Base-by-base conservation (phyloP, 2,329 filamentous ascomycete genomes). In the Neofusicoccum kwambonambiense region DNA sequence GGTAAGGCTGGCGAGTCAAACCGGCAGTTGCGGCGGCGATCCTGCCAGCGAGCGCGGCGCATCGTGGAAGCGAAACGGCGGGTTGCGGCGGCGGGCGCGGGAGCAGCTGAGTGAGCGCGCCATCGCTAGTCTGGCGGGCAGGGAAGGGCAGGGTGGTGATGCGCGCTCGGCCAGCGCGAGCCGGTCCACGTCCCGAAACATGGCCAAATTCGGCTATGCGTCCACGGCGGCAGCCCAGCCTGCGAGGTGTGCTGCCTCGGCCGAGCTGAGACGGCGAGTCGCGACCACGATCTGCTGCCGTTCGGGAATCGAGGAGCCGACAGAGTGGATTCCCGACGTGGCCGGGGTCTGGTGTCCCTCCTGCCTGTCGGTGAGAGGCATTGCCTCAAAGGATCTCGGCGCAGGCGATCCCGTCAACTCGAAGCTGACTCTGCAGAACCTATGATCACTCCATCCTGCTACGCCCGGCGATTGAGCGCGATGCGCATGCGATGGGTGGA, bases 231-330 rank as follows among this genome's bases (percentile, higher is more conserved):
- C 42, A 60, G 9, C 15, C 50, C 42, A 54, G 5, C 17, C 8
- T 45, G 31, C 37, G 6, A 12, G 11, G 8, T 13, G 41, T 45
- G 17, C 56, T 1, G 15, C 56, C 56, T 60, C 56, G 56, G 56
- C 56, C 56, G 56, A 60, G 56, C 56, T 35, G n/a, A 35, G 42
- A 58, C 52, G 52, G 52, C 52, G 52, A 49, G 19, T 27, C 3
- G 45, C 45, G 45, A 27, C 45, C 27, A 17, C 44, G 54, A 35
- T 58, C 39, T 60, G 15, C 47, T 12, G 41, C 37, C 42, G 15
- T 22, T 27, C 42, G 41, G 54, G 22, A 11, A 35, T 35, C 41
- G 56, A 35, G 56, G 56, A 60, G 56, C 56, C 56, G 56, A 47
- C 15, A 9, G 31, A 35, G 17, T 31, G 56, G 56, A 39, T 37